Base-by-base conservation (phyloP, 1,284 basidiomycete species). In the Marasmius fiardii region DNA sequence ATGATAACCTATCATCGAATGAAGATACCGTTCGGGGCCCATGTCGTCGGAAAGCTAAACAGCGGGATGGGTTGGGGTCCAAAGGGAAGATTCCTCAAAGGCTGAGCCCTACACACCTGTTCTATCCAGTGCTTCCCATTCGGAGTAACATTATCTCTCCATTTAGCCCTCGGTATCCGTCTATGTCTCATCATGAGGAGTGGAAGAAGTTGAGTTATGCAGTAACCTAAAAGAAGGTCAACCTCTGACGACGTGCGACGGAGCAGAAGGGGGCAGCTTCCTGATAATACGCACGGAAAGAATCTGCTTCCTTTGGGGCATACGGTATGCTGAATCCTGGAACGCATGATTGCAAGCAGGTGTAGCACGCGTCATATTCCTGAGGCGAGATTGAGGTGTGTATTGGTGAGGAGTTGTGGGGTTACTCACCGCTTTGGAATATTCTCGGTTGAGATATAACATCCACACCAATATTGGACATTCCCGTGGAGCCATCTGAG, bases 51-150 rank as follows among this genome's bases (percentile, higher is more conserved):
- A 71, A 14, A 73, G 70, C 72, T 77, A 59, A 24, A 41, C 16
- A 54, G 48, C n/a, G 8, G 26, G 31, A 16, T 35, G 28, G 10
- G 28, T 31, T 4, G 28, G 10, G 28, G 28, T 31, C 28, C 5
- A 31, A 10, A 4, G 28, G 28, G 10, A 31, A 31, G 4, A 31
- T 58, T 6, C 24, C 28, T 45, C 33, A 54, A 39, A 37, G 33
- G 20, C 24, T 45, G 21, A 12, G 33, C 35, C 62, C 44, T 28
- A 49, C 58, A n/a, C 34, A 87, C 86, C 77, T 88, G 86, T 61
- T 90, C 87, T 56, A 91, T 91, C 84, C 86, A 90, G 60, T 87
- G 88, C 61, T 91, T 91, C 39, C 87, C 87, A 35, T 74, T 78
- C 1, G 76, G 64, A 0, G 80, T 86, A 28, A 75, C 69, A 56